Base-by-base conservation (phyloP, 2,329 filamentous ascomycete species). In the Bretziella fagacearum region DNA sequence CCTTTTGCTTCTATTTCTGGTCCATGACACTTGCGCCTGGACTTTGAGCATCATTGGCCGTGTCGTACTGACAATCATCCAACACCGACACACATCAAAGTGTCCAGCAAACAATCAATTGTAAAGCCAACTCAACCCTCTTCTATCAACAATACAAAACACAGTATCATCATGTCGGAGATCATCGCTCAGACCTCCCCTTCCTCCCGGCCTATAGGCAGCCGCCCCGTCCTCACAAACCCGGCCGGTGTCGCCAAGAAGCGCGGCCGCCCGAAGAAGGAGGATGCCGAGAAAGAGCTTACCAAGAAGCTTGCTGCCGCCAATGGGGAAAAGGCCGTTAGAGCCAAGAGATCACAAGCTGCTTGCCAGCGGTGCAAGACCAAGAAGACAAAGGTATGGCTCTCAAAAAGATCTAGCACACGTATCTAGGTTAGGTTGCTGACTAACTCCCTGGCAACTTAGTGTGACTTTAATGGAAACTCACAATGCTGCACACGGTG, bases 341-440 rank as follows among this genome's bases (percentile, higher is more conserved):
- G 74, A 52, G 73, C 78, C 56, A 79, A 78, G 63, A 65, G 75
- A 53, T 74, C 78, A 47, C 78, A 74, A 74, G 79, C 79, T 58
- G 75, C 75, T 15, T 79, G 75, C 53, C 74, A 79, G 60, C 64
- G 75, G 53, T 79, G 74, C 64, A 65, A 74, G 53, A 78, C 78
- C 73, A 79, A 79, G 67, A 79, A 79, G 65, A 79, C 75, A 46
- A 79, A 79, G 73, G 74, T 75, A 30, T 7, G 41, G 2, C 13
- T 13, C 18, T 6, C 8, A 35, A 6, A 35, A 15, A 17, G 6
- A 6, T 35, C 32, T 3, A 35, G 32, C 6, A 17, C n/a, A 35
- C 4, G 32, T 15, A 17, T 43, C 37, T 32, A 17, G 4, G 17
- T 30, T n/a, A 6, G 18, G 11, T 22, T 27, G 27, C 15, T 10